Conservation (phyloP, 768 basidiomycete species). For the Clathrus columnatus region DNA sequence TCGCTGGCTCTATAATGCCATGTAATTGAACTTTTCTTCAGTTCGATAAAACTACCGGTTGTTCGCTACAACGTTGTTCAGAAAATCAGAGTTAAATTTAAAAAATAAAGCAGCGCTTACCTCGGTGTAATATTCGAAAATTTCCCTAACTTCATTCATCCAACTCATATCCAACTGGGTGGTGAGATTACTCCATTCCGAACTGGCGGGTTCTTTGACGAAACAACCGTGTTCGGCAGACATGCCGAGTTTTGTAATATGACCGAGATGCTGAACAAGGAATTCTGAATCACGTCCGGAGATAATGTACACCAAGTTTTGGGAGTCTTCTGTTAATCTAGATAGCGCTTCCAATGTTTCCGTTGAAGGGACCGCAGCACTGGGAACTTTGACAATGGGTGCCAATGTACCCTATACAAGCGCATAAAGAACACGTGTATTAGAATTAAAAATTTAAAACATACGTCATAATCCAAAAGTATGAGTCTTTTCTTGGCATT, state of each 20-base stretch:
- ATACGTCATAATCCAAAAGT: constrained; percentile 92
- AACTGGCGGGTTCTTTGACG: constrained; percentile 60
- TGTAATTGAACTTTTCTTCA: constrained; percentile 95
- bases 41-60: constrained; percentile 91
- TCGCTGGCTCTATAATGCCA: constrained; percentile 95
- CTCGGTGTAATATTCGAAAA: constrained; percentile 96
- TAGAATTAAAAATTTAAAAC: constrained; percentile 24
- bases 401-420: constrained; percentile 76
- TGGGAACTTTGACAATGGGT: constrained; percentile 91
- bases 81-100: neutral
- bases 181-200: constrained; percentile 84
- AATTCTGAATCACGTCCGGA: constrained; percentile 92
- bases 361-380: constrained; percentile 74
- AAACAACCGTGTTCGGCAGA: constrained; percentile 96
- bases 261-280: constrained; percentile 85
- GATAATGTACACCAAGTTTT: constrained; percentile 93
- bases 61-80: constrained; percentile 53
- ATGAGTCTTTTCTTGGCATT: constrained; percentile 76
- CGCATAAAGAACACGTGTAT: constrained; percentile 9
- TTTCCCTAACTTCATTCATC: constrained; percentile 92
- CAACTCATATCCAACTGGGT: constrained; percentile 91
- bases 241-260: constrained; percentile 76
- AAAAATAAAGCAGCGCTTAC: constrained; percentile 27
- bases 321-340: constrained; percentile 66
- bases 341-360: constrained; percentile 67